Conservation (phyloP, 768 basidiomycete genomes). For the Podaxis sp. region DNA sequence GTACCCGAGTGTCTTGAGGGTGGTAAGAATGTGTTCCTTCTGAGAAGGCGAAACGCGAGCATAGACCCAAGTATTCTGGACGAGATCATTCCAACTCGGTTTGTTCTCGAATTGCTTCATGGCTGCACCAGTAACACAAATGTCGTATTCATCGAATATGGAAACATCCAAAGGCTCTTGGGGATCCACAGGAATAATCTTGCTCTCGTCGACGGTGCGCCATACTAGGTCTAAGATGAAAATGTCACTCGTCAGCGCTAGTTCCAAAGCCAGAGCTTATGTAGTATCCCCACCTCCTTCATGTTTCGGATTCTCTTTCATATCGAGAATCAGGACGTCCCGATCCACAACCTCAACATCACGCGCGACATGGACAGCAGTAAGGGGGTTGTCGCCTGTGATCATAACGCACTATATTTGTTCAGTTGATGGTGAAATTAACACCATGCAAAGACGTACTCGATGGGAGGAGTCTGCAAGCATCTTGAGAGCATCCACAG, state of each 20-base stretch:
- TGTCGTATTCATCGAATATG: constrained; percentile 86
- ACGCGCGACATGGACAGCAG: constrained; percentile 91
- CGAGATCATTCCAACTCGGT: constrained; percentile 73
- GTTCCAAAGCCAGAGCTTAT: not conserved
- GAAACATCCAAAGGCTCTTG: constrained; percentile 69
- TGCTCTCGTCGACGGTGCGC: constrained; percentile 45
- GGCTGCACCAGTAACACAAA: constrained; percentile 94
- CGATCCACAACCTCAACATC: constrained; percentile 98
- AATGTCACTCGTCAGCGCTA: no score
- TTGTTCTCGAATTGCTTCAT: constrained; percentile 79
- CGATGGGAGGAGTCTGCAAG: constrained; percentile 94
- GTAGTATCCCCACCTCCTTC: constrained; percentile 53
- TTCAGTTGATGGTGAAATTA: not conserved
- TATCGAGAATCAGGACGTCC: constrained; percentile 87
- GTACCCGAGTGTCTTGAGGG: constrained; percentile 85
- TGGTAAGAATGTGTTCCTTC: constrained; percentile 93
- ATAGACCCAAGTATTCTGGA: constrained; percentile 97
- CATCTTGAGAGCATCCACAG: constrained; percentile 88
- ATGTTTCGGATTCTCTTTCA: constrained; percentile 72
- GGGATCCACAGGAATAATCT: constrained; percentile 83
- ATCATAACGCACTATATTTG: constrained; percentile 92
- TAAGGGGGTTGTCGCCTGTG: constrained; percentile 97
- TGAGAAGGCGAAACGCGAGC: constrained; percentile 95
- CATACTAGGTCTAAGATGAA: no score
- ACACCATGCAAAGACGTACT: constrained; percentile 42